Base-by-base conservation (phyloP, 2,329 filamentous ascomycete genomes). In the Aspergillus calidoustus region DNA sequence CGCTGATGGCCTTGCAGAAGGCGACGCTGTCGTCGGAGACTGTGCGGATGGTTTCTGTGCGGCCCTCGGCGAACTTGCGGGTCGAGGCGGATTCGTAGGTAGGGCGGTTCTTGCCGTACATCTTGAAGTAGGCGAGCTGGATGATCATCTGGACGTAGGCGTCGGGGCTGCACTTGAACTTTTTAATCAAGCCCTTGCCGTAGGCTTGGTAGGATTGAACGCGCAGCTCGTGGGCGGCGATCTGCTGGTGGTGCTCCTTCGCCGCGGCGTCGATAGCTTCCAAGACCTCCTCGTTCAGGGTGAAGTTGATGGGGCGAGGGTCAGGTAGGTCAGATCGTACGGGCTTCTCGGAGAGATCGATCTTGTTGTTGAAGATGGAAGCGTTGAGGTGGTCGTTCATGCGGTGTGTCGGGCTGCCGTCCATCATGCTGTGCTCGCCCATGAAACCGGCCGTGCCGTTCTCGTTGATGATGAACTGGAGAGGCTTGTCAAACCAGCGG, bases 391-490 rank as follows among this genome's bases (percentile, higher is more conserved):
- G 95, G 84, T 99, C 95, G 78, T 97, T 99, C 17, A 99, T 67
- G 46, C 96, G 90, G 80, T 98, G 95, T 2, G 96, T 99, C 1
- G 96, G 93, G 7, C 95, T 99, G 67, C 96, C 95, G 76, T 99
- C 95, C 96, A 99, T 99, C 95, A 99, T 98, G 72, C 91, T 96
- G 85, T 99, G 95, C 81, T 99, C 95, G 73, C 95, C 95, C 85
- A 93, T 94, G 85, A 99, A 99, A 64, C 95, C 95, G 2, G 95
- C 91, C 7, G 95, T 96, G 70, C 95, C 95, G 77, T 99, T 99
- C 77, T 99, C 93, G 79, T 97, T 97, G 81, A 99, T 78, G 76
- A 99, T 96, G 82, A 99, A 98, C 80, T 99, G 94, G 57, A 97
- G 83, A 6, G 95, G 95, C 85, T 99, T 99, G 85, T 99, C 95